Evolutionary conservation across 495 filamentous ascomycete species (phyloP).

Genomic region (Penicillium subrubescens): DNA sequence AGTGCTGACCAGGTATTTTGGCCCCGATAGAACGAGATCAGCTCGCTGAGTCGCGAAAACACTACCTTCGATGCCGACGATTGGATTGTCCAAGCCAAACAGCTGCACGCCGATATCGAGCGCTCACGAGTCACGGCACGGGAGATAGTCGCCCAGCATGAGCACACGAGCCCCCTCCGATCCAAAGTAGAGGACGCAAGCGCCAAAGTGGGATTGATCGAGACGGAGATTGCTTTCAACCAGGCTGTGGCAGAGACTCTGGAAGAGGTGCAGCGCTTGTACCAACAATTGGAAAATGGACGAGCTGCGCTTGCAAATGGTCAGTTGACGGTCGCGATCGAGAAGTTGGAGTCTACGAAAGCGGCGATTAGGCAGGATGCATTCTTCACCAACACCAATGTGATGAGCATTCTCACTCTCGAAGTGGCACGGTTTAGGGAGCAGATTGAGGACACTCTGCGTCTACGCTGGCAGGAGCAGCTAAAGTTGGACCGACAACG

Average conservation of each 20-base stretch:
- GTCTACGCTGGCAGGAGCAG: conserved; percentile 50
- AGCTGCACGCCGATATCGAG: conserved; percentile 80
- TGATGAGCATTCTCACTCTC: conserved; percentile 38
- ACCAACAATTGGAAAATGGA: conserved; percentile 45
- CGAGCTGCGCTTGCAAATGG: conserved; percentile 49
- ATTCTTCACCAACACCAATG: conserved; percentile 42
- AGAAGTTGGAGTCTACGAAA: conserved; percentile 58
- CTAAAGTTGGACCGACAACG: conserved; percentile 55
- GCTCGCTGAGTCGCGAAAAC: conserved; percentile 68
- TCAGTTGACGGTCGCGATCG: conserved; percentile 55
- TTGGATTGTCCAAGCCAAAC: conserved; percentile 82
- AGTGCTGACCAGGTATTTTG: conserved; percentile 3
- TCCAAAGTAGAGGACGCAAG: conserved; percentile 64
- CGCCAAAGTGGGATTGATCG: conserved; percentile 69
- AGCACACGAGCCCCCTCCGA: conserved; percentile 61
- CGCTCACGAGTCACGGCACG: conserved; percentile 69
- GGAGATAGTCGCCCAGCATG: conserved; percentile 72
- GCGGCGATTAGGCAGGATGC: conserved; percentile 39
- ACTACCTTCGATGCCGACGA: conserved; percentile 75
- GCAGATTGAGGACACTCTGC: conserved; percentile 37
- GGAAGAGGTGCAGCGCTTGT: conserved; percentile 55
- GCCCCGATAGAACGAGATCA: conserved; percentile 64
- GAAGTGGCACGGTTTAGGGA: conserved; percentile 35
- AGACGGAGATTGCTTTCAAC: conserved; percentile 77
- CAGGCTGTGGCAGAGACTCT: conserved; percentile 64